These are phyloP conservation scores for Phytophthora sojae DNA, from an alignment of 352 stramenopile genomes.

Conservation along the genomic window DNA sequence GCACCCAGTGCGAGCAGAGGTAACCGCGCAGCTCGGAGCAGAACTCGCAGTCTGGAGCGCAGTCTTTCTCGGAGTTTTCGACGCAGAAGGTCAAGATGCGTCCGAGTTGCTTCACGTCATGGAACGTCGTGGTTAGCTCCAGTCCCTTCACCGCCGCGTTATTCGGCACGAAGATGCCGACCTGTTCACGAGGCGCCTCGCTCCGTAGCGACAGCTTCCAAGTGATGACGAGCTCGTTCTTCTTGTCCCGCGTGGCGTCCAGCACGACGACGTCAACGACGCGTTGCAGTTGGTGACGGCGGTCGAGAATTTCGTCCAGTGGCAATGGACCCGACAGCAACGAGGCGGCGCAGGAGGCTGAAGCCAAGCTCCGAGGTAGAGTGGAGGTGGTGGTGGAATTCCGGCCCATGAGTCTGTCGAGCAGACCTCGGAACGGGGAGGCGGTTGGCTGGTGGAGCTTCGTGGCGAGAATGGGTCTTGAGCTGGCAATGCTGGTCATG, in stretches of 20 bases:
- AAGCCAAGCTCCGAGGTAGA: conserved; percentile 24
- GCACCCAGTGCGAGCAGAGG: conserved; percentile 17
- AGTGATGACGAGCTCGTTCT: conserved; percentile 26
- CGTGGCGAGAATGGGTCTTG: background rate
- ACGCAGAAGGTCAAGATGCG: conserved; percentile 25
- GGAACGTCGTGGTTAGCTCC: conserved; percentile 13
- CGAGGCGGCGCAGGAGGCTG: conserved; percentile 22
- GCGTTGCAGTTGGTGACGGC: conserved; percentile 27
- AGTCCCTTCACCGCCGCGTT: background rate
- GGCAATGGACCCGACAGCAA: conserved; percentile 9
- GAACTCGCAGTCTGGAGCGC: conserved; percentile 17
- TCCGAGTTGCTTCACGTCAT: conserved; percentile 28
- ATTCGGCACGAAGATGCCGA: conserved; percentile 22
- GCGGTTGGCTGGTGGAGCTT: background rate
- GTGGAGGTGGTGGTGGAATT: conserved; percentile 7
- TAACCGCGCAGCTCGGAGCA: conserved; percentile 20
- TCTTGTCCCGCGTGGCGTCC: conserved; percentile 27
- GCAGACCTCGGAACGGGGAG: conserved; percentile 13
- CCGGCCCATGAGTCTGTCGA: conserved; percentile 18
- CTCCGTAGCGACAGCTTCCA: conserved; percentile 25
- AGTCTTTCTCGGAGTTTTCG: background rate
- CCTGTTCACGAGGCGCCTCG: conserved; percentile 7
- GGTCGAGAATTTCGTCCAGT: conserved; percentile 5
- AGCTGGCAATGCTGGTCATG: conserved; percentile 11
- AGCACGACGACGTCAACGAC: conserved; percentile 27